Percentiles rank a stretch among this genome's conserved stretches.
Conservation (phyloP, 164 flowering plant species). For the Liquidambar formosana region DNA sequence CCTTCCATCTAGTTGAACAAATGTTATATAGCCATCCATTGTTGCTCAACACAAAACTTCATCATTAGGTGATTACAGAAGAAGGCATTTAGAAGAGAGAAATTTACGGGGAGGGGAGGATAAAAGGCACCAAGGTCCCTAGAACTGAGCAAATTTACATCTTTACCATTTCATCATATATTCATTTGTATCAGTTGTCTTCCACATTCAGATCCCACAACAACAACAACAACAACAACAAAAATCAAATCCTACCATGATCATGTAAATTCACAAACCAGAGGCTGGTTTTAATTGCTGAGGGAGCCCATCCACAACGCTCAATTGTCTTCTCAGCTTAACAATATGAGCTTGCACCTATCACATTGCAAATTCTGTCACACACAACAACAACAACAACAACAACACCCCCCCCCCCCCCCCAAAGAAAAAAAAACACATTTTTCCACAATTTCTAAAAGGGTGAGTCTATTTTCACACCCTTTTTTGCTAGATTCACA, state of each 20-base stretch:
- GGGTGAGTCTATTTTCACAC: too few relatives aligned
- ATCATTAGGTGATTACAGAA: not conserved
- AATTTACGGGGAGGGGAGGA: not conserved
- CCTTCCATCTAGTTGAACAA: too few relatives aligned
- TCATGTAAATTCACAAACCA: conserved; percentile 38
- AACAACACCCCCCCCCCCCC: too few relatives aligned
- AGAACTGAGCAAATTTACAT: not conserved
- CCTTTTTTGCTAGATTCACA: too few relatives aligned
- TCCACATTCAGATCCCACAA: too few relatives aligned
- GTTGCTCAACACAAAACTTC: not conserved
- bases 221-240: too few relatives aligned
- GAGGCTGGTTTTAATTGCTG: conserved; percentile 42
- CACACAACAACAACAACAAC: too few relatives aligned
- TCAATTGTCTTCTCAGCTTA: conserved; percentile 69
- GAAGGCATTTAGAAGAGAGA: not conserved
- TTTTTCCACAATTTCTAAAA: too few relatives aligned
- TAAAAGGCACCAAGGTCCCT: not conserved
- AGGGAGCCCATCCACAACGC: conserved; percentile 55
- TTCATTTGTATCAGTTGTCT: not conserved
- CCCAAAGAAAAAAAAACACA: too few relatives aligned
- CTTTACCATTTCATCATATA: conserved; percentile 1
- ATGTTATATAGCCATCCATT: too few relatives aligned
- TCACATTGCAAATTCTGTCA: conserved; percentile 7
- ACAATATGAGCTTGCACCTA: conserved; percentile 83
- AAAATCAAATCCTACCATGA: conserved; percentile 1